phyloP scores from a whole-genome alignment of 2,329 filamentous ascomycete genomes.

The Pyricularia sp. region DNA sequence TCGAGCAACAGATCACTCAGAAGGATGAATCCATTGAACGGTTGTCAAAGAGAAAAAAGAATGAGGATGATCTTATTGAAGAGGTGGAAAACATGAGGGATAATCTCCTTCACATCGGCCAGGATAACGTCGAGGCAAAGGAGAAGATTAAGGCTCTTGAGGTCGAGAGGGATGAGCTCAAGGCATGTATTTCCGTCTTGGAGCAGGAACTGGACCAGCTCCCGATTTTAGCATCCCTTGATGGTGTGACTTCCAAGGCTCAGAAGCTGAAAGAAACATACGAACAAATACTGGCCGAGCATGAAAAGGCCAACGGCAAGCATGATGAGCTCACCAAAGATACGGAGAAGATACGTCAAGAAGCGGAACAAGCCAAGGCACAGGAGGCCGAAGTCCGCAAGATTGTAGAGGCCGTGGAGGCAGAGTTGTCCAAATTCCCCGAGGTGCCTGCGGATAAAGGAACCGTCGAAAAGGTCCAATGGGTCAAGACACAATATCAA shows the following conservation, averaged over 20 bases:
- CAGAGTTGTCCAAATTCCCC: neutral
- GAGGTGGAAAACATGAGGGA: constrained; percentile 78
- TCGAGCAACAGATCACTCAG: constrained; percentile 40
- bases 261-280: constrained; percentile 5
- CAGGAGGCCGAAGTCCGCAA: neutral
- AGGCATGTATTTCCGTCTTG: constrained; percentile 50
- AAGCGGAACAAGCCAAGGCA: neutral
- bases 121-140: constrained; percentile 74
- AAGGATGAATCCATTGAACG: constrained; percentile 63
- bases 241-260: constrained; percentile 9
- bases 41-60: constrained; percentile 55
- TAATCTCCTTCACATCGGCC: constrained; percentile 63
- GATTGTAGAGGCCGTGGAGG: neutral
- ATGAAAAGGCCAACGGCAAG: neutral
- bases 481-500: constrained; percentile 42
- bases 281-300: neutral
- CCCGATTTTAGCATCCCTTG: constrained; percentile 8
- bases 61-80: constrained; percentile 66
- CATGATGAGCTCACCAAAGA: constrained; percentile 22
- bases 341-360: neutral
- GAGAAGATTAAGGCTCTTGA: constrained; percentile 60
- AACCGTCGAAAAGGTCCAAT: constrained; percentile 42
- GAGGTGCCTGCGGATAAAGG: neutral
- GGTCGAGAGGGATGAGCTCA: constrained; percentile 52
- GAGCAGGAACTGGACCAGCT: constrained; percentile 51